Evolutionary conservation across 2,329 filamentous ascomycete species (phyloP).

Genomic region (Colletotrichum siamense): DNA sequence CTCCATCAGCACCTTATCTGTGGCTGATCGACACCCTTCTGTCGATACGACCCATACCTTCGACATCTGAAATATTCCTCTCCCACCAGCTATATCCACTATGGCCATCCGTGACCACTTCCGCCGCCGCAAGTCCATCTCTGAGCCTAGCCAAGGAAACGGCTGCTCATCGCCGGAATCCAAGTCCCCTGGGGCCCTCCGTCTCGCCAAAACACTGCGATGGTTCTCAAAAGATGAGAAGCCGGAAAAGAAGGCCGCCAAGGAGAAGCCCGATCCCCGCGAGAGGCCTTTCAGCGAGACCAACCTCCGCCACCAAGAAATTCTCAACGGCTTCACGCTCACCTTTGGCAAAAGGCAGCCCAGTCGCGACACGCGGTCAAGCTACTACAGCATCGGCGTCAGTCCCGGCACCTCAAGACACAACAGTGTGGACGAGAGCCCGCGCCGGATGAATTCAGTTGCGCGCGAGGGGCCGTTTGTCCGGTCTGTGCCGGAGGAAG

Average conservation of each 20-base stretch:
- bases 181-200: slow-evolving; percentile 14
- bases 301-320: slow-evolving; percentile 52
- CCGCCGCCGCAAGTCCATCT: slow-evolving; percentile 44
- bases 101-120: slow-evolving; percentile 50
- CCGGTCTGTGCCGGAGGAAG: slow-evolving; percentile 8
- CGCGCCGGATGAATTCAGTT: slow-evolving; percentile 1
- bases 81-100: slow-evolving; percentile 13
- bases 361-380: slow-evolving; percentile 7
- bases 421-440: slow-evolving; percentile 35
- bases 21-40: background rate
- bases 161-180: slow-evolving; percentile 26
- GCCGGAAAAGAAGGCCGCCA: slow-evolving; percentile 30
- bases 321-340: slow-evolving; percentile 50
- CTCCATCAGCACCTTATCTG: background rate
- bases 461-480: background rate
- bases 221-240: slow-evolving; percentile 32
- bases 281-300: slow-evolving; percentile 50
- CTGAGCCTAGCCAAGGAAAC: slow-evolving; percentile 38
- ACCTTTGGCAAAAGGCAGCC: slow-evolving; percentile 41
- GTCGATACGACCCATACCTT: background rate
- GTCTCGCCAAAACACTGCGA: slow-evolving; percentile 21
- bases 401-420: slow-evolving; percentile 50
- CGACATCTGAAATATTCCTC: background rate
- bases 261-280: slow-evolving; percentile 40
- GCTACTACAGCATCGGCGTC: slow-evolving; percentile 29